Evolutionary conservation across 78 protist genomes (phyloP), one percentile per base, ranked within the genome.

Genomic region (Dictyostelium firmibasis): DNA sequence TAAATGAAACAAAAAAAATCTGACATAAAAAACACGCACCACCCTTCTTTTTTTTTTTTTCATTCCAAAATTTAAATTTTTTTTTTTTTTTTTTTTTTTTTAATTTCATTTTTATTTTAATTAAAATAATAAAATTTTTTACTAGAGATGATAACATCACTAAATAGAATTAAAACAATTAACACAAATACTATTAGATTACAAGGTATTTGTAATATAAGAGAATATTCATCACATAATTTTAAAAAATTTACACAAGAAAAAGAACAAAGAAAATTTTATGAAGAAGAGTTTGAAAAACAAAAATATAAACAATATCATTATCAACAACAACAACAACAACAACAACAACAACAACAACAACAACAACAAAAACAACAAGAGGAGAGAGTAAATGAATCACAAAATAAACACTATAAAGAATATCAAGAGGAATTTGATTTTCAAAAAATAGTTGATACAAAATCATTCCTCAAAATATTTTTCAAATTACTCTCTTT

Each of bases 291-390:
- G 2, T 72, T 3, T 33, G 25, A 72, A 72, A 72, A 31, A 25
- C 72, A 62, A n/a, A 62, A 62, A 41, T 64, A 77, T 6, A n/a
- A 43, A 77, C 50, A 77, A 33, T n/a, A n/a, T n/a, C n/a, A n/a
- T n/a, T n/a, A n/a, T n/a, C 77, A 69, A 69, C 67, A 38, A 41
- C 82, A 76, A 14, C 60, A 76, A 76, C 44, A 76, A 29, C 33
- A 53, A 14, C n/a, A n/a, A n/a, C n/a, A n/a, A n/a, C n/a, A n/a
- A n/a, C n/a, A n/a, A n/a, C n/a, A n/a, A n/a, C n/a, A n/a, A 69
- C 38, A 25, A 69, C 77, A 69, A 69, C 67, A 38, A 41, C 83
- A 77, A 18, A n/a, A 43, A 77, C 50, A 77, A 33, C 38, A 60
- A 20, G 69, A 60, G 14, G 75, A 67, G 2, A 67, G 31, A 67